Base-by-base conservation (phyloP, 306 rosid species). In the Acacia crassicarpa region DNA sequence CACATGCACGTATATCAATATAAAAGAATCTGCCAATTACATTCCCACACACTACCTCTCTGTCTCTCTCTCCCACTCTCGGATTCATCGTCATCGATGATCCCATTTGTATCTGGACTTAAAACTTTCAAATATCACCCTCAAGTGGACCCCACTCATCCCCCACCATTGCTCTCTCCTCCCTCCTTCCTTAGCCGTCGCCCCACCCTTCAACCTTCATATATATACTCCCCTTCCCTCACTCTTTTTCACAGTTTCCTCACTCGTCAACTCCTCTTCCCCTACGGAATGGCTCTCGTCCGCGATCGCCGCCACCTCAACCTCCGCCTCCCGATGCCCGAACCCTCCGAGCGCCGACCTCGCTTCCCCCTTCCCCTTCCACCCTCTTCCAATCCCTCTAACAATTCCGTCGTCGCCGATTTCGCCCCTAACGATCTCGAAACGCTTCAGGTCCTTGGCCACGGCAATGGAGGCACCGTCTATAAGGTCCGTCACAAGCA, bases 381-480 rank as follows among this genome's bases (percentile, higher is more conserved):
- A 0, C 58, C 74, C 22, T 3, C 27, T 63, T 17, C 84, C 80
- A 23, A 82, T 6, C 1, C 38, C 81, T 0, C 90, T 20, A 30
- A 74, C 38, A 5, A 80, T 13, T 3, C 87, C 49, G 1, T 76
- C 62, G 0, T 82, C 75, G 20, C 67, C 40, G 35, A 84, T 17
- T 66, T 88, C 72, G 19, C 87, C 6, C 8, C 85, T 16, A 7
- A 76, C 9, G 98, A 95, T 62, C 69, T 93, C 53, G 99, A 95
- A 9, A 87, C 79, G 1, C 89, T 93, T 22, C 80, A 89, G 35
- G 99, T 95, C 1, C 97, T 95, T 32, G 99, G 99, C 25, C 92
- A 89, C 49, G 99, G 99, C 0, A 91, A 88, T 86, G 91, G 98
- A 5, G 99, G 99, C 51, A 95, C 98, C 6, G 99, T 95, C 80